Evolutionary conservation across 345 rosid genomes (phyloP).

Genomic region (Arabidopsis suecica): DNA sequence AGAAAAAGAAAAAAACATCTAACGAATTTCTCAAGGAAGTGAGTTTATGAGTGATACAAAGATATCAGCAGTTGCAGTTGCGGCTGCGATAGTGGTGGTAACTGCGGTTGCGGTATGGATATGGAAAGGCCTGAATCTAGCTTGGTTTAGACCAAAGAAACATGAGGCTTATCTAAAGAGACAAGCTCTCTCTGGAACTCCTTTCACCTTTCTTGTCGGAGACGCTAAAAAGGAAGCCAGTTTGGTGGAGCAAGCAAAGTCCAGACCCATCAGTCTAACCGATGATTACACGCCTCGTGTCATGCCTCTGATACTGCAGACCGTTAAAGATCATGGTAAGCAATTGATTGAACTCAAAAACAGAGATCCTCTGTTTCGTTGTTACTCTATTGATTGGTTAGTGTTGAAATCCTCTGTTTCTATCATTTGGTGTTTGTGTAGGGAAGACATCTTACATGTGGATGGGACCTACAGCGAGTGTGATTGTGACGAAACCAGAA

Average conservation of each 20-base stretch:
- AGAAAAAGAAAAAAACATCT: background rate
- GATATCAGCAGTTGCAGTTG: constrained; percentile 25
- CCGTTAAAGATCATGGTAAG: constrained; percentile 43
- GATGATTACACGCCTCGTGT: constrained; percentile 36
- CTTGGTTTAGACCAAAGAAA: constrained; percentile 45
- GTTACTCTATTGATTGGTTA: background rate
- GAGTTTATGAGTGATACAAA: constrained; percentile 31
- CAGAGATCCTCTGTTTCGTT: constrained; percentile 27
- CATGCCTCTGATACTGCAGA: constrained; percentile 32
- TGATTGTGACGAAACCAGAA: constrained; percentile 50
- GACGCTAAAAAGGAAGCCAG: constrained; percentile 27
- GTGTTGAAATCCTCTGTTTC: constrained; percentile 22
- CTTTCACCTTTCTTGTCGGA: constrained; percentile 43
- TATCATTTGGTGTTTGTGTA: constrained; percentile 32
- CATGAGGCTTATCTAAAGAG: constrained; percentile 40
- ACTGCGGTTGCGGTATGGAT: constrained; percentile 26
- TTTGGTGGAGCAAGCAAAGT: constrained; percentile 36
- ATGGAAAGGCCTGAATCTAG: constrained; percentile 37
- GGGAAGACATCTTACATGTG: constrained; percentile 53
- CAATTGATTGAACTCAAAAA: background rate
- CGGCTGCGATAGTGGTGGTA: constrained; percentile 24
- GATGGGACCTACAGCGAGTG: constrained; percentile 54
- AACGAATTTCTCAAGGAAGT: background rate
- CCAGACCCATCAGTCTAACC: constrained; percentile 33
- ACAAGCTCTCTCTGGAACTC: constrained; percentile 43